A percentile compares a stretch with the other conserved stretches of the same genome.
Evolutionary conservation across 2,329 filamentous ascomycete species (phyloP).

Genomic region (Harringtonia lauricola): DNA sequence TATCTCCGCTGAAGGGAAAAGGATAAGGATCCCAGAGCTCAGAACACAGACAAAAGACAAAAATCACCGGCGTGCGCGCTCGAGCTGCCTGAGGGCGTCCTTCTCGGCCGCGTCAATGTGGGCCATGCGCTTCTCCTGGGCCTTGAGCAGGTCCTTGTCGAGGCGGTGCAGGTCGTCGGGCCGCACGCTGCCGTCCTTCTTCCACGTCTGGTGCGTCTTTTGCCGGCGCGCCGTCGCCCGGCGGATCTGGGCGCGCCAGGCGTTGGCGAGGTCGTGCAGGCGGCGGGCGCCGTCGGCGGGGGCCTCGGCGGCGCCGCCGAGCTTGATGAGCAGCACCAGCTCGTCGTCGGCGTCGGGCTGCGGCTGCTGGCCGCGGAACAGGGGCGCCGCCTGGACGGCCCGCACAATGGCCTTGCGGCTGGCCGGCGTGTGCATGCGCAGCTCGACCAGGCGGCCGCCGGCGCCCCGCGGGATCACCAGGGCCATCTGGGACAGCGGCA

Average conservation of each 20-base stretch:
- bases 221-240: slow-evolving; percentile 25
- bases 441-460: slow-evolving; percentile 13
- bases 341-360: slow-evolving; percentile 47
- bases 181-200: slow-evolving; percentile 28
- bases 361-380: slow-evolving; percentile 16
- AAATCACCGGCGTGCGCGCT: too few relatives aligned
- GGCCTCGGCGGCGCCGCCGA: slow-evolving; percentile 36
- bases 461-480: slow-evolving; percentile 12
- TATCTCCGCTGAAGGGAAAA: too few relatives aligned
- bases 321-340: slow-evolving; percentile 36
- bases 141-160: slow-evolving; percentile 36
- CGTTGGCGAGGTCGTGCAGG: slow-evolving; percentile 34
- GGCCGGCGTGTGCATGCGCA: slow-evolving; percentile 13
- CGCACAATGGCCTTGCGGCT: slow-evolving; percentile 12
- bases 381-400: slow-evolving; percentile 11
- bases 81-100: slow-evolving; percentile 30
- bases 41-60: background rate
- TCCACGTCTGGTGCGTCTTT: slow-evolving; percentile 38
- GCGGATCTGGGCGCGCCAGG: slow-evolving; percentile 39
- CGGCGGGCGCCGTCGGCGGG: slow-evolving; percentile 12
- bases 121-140: slow-evolving; percentile 42
- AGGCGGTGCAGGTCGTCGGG: slow-evolving; percentile 29
- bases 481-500: slow-evolving; percentile 13
- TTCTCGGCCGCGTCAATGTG: slow-evolving; percentile 39
- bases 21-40: background rate